Percentiles rank a stretch among this genome's conserved stretches.
Conservation (phyloP, 805 yeast genomes). For the Monosporozyma aerobia region DNA sequence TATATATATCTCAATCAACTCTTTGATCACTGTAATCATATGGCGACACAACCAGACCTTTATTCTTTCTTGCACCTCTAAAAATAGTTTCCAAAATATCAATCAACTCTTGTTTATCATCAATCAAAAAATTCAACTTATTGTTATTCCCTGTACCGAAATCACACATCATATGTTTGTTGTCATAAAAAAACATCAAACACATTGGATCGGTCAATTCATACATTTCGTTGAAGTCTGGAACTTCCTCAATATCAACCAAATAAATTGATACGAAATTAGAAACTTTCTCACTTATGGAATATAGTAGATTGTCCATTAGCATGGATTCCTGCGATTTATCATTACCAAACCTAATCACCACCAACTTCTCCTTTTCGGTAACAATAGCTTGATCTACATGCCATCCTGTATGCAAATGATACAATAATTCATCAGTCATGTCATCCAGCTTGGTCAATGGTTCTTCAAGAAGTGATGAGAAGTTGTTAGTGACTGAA, state of each 20-base stretch:
- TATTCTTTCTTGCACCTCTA: constrained; percentile 86
- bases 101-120: constrained; percentile 79
- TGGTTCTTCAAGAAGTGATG: neutral
- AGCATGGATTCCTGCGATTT: constrained; percentile 69
- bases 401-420: constrained; percentile 84
- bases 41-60: constrained; percentile 84
- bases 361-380: constrained; percentile 85
- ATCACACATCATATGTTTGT: constrained; percentile 97
- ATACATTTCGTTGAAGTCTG: constrained; percentile 64
- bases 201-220: constrained; percentile 71
- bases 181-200: constrained; percentile 85
- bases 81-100: constrained; percentile 85
- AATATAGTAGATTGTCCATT: constrained; percentile 79
- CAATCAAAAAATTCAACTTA: constrained; percentile 73
- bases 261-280: constrained; percentile 84
- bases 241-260: constrained; percentile 82
- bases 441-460: constrained; percentile 27
- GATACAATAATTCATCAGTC: constrained; percentile 81
- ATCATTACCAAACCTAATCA: constrained; percentile 82
- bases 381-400: constrained; percentile 94
- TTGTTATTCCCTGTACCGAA: constrained; percentile 97
- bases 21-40: constrained; percentile 45
- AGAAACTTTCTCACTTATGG: constrained; percentile 71
- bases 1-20: constrained; percentile 5
- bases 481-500: neutral